These are phyloP conservation scores for Paraphaeosphaeria sporulosa DNA, from an alignment of 2,329 filamentous ascomycete species.

Conservation along the genomic window DNA sequence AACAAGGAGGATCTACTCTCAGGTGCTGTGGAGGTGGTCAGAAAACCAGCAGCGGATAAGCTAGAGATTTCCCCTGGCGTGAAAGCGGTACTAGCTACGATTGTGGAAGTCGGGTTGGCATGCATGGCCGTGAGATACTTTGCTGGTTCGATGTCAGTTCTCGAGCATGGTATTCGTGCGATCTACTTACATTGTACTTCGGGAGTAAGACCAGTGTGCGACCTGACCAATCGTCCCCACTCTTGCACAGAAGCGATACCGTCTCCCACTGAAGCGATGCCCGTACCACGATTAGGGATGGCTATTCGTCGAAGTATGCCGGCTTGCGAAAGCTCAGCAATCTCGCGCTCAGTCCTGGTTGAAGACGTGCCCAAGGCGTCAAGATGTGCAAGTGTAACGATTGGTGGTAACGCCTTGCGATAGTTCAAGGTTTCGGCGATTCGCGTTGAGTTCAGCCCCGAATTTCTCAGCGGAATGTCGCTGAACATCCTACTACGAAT, in stretches of 20 bases:
- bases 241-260: conserved; percentile 63
- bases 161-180: neutral
- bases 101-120: conserved; percentile 58
- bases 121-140: conserved; percentile 63
- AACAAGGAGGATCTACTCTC: conserved; percentile 50
- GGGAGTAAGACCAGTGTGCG: conserved; percentile 30
- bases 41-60: conserved; percentile 71
- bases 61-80: conserved; percentile 59
- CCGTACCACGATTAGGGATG: conserved; percentile 67
- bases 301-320: conserved; percentile 69
- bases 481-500: conserved; percentile 70
- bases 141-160: conserved; percentile 31
- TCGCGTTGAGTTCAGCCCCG: conserved; percentile 70
- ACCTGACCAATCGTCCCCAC: conserved; percentile 55
- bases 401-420: conserved; percentile 65
- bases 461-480: conserved; percentile 63
- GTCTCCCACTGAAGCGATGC: conserved; percentile 68
- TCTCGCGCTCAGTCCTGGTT: conserved; percentile 71
- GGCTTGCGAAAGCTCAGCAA: conserved; percentile 65
- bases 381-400: conserved; percentile 72
- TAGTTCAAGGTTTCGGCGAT: conserved; percentile 71
- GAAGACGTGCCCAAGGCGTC: conserved; percentile 69
- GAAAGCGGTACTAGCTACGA: conserved; percentile 53
- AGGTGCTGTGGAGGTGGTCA: conserved; percentile 60
- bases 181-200: conserved; percentile 48